These are phyloP conservation scores for Cladophialophora chaetospira DNA, from an alignment of 2,329 filamentous ascomycete species.

Conservation along the genomic window DNA sequence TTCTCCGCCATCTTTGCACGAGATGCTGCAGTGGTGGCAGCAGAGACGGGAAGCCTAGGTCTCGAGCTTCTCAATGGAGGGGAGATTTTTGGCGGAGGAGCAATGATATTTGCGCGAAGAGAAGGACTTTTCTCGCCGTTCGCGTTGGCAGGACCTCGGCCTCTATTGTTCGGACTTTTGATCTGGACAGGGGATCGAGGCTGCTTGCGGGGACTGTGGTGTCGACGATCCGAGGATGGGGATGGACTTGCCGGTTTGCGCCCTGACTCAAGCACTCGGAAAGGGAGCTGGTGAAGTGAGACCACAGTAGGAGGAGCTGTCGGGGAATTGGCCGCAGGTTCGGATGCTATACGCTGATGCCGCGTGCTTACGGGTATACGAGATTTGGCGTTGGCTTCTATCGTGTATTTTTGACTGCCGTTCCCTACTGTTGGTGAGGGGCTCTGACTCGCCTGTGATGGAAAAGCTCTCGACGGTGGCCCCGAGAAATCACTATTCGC, in stretches of 20 bases:
- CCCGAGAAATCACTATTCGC: slow-evolving; percentile 30
- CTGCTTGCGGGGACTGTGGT: slow-evolving; percentile 35
- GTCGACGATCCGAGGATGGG: slow-evolving; percentile 15
- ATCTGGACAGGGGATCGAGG: slow-evolving; percentile 37
- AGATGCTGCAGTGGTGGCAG: slow-evolving; percentile 71
- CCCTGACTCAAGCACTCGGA: slow-evolving; percentile 12
- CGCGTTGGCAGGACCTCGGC: slow-evolving; percentile 38
- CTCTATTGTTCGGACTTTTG: slow-evolving; percentile 41
- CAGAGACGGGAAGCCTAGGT: slow-evolving; percentile 75
- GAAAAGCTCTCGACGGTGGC: slow-evolving; percentile 7
- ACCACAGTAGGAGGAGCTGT: slow-evolving; percentile 1
- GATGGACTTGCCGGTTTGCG: slow-evolving; percentile 26
- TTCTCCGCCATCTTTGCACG: slow-evolving; percentile 66
- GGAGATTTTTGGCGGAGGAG: slow-evolving; percentile 70
- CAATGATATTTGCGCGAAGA: slow-evolving; percentile 73
- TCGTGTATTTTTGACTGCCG: background rate
- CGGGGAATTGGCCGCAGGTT: slow-evolving; percentile 20
- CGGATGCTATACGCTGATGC: slow-evolving; percentile 23
- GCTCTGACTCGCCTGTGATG: background rate
- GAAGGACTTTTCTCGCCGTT: slow-evolving; percentile 56
- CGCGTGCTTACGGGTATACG: slow-evolving; percentile 29
- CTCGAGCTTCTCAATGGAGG: slow-evolving; percentile 78
- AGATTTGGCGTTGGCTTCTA: slow-evolving; percentile 16
- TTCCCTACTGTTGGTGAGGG: slow-evolving; percentile 1
- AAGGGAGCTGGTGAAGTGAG: slow-evolving; percentile 21